Evolutionary conservation across 192 early-diverging fungal genomes (phyloP).

Genomic region (Allomyces javanicus): DNA sequence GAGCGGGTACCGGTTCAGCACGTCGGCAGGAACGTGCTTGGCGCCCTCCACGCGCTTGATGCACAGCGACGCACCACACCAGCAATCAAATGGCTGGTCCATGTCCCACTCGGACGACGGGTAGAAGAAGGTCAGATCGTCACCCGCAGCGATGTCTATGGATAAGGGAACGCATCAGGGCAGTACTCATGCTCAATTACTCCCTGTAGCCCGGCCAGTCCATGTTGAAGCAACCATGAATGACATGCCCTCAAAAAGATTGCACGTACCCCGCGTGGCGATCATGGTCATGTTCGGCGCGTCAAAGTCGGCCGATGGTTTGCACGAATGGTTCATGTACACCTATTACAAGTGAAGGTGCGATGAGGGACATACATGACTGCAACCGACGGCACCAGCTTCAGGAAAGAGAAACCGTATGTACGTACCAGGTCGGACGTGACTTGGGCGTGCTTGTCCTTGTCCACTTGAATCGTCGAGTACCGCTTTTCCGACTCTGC

Average conservation of each 20-base stretch:
- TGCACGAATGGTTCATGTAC: constrained; percentile 31
- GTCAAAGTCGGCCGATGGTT: constrained; percentile 21
- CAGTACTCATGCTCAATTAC: no score
- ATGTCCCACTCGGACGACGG: constrained; percentile 42
- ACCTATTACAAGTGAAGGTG: no score
- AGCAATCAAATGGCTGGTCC: constrained; percentile 38
- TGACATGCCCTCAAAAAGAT: no score
- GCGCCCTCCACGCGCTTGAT: constrained; percentile 28
- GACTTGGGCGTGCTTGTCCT: constrained; percentile 26
- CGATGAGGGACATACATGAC: no score
- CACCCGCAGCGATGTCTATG: constrained; percentile 21
- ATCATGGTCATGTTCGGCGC: constrained; percentile 17
- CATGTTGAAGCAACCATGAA: no score
- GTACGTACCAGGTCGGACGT: constrained; percentile 25
- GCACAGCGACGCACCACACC: constrained; percentile 28
- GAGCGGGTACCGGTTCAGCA: constrained; percentile 18
- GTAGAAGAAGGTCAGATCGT: constrained; percentile 35
- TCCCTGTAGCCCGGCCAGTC: no score
- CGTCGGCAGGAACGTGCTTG: constrained; percentile 17
- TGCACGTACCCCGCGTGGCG: constrained; percentile 6
- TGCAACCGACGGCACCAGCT: no score
- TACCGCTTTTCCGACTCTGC: constrained; percentile 31
- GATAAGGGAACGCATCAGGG: not conserved
- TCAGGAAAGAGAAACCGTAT: no score
- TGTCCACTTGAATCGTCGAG: constrained; percentile 24